Base-by-base conservation (phyloP, 1,139 yeast species). In the Wickerhamomyces sp. region DNA sequence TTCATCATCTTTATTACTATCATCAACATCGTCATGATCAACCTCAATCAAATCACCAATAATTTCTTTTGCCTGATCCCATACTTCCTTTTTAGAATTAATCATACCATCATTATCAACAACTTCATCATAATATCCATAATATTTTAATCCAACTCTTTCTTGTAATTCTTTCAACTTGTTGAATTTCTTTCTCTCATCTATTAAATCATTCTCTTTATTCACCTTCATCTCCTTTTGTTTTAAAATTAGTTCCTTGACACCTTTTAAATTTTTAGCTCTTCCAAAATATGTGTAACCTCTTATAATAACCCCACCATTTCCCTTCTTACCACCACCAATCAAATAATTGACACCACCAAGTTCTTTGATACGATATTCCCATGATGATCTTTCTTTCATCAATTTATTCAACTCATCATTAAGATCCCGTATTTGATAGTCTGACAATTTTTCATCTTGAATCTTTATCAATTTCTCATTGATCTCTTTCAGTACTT, bases 261-360 rank as follows among this genome's bases (percentile, higher is more conserved):
- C 91, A 53, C 88, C 96, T 0, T 91, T 87, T 13, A 90, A 65
- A 40, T 88, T 94, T 45, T 79, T 73, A 0, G 96, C 96, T 41
- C 96, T 66, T 0, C 97, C 97, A 65, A 80, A 90, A 62, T 87
- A 90, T 52, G 86, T 66, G 56, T 43, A 53, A 7, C 58, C 60
- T 38, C 51, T 51, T 23, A 52, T 51, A 49, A 41, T 52, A 39
- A 48, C 47, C 23, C 47, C 51, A 36, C 39, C 51, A 31, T 51
- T 57, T 9, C 40, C 35, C 23, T 18, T 18, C 23, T 18, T 18
- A 18, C 23, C 23, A 18, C 23, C 23, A 18, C 23, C 23, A 18
- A 18, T 18, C 7, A 76, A 57, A 56, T 79, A 78, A 57, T 84
- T 84, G 7, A 85, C 81, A 0, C 95, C 95, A 2, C 90, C 90